phyloP scores from a whole-genome alignment of 169 alveolate genomes.

The Eimeria acervulina region DNA sequence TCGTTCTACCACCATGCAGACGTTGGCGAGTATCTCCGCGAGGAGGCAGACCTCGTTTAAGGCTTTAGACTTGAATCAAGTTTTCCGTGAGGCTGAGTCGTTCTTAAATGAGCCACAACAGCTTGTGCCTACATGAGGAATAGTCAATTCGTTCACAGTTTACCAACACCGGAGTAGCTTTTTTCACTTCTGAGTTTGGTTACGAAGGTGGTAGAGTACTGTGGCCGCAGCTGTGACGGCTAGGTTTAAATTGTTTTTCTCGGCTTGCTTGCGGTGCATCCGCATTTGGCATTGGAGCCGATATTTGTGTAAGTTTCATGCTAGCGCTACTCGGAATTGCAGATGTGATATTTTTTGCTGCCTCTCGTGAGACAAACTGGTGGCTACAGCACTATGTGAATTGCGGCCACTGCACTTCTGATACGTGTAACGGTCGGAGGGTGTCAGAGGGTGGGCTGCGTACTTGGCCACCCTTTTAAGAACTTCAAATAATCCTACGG shows the following conservation, averaged over 20 bases:
- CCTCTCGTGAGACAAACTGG: not conserved
- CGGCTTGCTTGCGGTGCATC: not conserved
- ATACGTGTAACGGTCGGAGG: not conserved
- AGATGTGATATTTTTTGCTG: not conserved
- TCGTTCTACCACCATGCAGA: slow-evolving; percentile 93
- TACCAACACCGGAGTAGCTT: not conserved
- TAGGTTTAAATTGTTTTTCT: not conserved
- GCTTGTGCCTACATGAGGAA: not conserved
- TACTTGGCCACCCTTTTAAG: not conserved
- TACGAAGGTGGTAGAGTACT: not conserved
- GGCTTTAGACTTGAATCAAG: no score
- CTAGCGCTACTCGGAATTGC: no score
- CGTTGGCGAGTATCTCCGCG: slow-evolving; percentile 96
- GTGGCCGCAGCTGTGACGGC: not conserved
- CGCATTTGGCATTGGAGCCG: not conserved
- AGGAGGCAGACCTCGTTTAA: slow-evolving; percentile 93
- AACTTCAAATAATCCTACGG: not conserved
- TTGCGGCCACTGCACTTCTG: no score
- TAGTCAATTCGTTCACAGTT: not conserved
- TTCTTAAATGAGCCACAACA: not conserved
- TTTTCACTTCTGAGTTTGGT: not conserved
- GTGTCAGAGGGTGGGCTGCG: not conserved
- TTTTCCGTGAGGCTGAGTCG: not conserved
- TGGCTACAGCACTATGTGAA: not conserved
- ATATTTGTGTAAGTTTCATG: not conserved